phyloP scores from a whole-genome alignment of 169 alveolate species.

The Cardiosporidium cionae region DNA sequence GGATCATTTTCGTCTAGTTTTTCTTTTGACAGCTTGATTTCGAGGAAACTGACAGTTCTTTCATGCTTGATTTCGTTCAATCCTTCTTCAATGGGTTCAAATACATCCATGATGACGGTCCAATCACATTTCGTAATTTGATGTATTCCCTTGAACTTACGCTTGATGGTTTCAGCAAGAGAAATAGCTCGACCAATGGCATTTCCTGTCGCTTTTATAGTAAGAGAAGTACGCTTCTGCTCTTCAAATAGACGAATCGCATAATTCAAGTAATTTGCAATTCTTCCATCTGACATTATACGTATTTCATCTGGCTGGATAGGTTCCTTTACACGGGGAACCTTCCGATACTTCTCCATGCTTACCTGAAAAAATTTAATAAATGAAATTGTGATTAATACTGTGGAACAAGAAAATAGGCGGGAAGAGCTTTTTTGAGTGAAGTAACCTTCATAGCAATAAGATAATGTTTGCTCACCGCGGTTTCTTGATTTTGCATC shows the following conservation, averaged over 20 bases:
- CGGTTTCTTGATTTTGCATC: no score
- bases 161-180: constrained; percentile 70
- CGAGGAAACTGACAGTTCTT: constrained; percentile 55
- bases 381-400: no score
- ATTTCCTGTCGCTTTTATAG: constrained; percentile 77
- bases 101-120: constrained; percentile 51
- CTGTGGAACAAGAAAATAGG: no score
- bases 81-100: constrained; percentile 67
- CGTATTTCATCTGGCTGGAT: constrained; percentile 67
- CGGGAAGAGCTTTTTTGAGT: no score
- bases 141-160: constrained; percentile 69
- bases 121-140: constrained; percentile 60
- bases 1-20: constrained; percentile 43
- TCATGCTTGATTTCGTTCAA: constrained; percentile 52
- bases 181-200: constrained; percentile 68
- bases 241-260: constrained; percentile 58
- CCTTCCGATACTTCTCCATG: no score
- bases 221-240: constrained; percentile 47
- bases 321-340: no score
- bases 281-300: constrained; percentile 63
- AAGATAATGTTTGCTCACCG: no score
- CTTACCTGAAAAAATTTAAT: no score
- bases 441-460: no score
- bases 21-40: constrained; percentile 48
- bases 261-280: constrained; percentile 64